Base-by-base conservation (phyloP, 179 eudicot genomes). In the Vitellaria paradoxa region DNA sequence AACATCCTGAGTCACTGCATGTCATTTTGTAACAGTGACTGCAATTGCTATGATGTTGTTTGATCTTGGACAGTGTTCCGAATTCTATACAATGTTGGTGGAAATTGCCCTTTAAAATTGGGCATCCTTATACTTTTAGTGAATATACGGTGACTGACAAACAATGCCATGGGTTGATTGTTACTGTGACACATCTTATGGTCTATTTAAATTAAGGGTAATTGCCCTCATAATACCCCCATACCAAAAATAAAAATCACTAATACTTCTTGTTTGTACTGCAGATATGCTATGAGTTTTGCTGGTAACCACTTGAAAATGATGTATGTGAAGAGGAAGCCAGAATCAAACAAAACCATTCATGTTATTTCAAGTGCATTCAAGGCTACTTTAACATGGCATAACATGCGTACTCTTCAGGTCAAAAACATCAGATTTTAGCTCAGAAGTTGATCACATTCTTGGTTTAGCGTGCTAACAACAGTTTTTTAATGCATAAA, bases 321-420 rank as follows among this genome's bases (percentile, higher is more conserved):
- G 69, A 53, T 93, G 20, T 96, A 85, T 76, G 92, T 92, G 78
- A 87, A 82, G 81, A 93, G 98, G 82, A 83, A 96, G 59, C 97
- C 99, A 65, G 94, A 90, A 83, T 81, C 89, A 77, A 89, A 84
- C 79, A 96, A 93, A 86, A 81, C 84, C 50, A 80, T 93, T 70
- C 99, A 96, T 79, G 87, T 96, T 69, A 81, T 93, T 72, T 96
- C 99, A 20, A 96, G 99, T 77, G 99, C 89, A 62, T 84, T 96
- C 63, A 96, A 96, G 84, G 98, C 99, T 73, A 85, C 88, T 59
- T 79, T 89, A 68, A 90, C 94, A 53, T 96, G 99, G 99, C 97
- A 96, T 85, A 90, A 94, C 86, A 89, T 92, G 96, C 84, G 92
- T 71, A 89, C 98, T 77, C 98, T 96, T 84, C 99, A 91, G 98